A percentile compares a stretch with the other conserved stretches of the same genome.
Evolutionary conservation across 1,284 basidiomycete species (phyloP).

Genomic region (Rhodotorula sp.): DNA sequence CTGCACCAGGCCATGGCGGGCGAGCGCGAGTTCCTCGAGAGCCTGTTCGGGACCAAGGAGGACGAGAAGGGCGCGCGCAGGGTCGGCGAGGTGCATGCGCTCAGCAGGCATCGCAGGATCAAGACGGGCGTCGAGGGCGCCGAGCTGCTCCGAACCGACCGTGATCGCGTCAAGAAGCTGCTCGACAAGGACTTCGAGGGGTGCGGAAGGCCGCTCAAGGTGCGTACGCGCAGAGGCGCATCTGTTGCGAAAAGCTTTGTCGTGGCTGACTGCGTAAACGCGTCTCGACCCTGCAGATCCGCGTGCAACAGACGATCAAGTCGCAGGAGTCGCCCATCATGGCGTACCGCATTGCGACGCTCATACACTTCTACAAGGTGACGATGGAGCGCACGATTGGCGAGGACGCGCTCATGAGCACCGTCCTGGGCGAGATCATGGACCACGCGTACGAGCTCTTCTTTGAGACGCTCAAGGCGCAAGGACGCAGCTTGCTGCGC

Average conservation of each 20-base stretch:
- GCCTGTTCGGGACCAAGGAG: slow-evolving; percentile 71
- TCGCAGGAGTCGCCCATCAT: slow-evolving; percentile 90
- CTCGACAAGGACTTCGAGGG: slow-evolving; percentile 82
- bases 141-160: slow-evolving; percentile 59
- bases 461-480: slow-evolving; percentile 77
- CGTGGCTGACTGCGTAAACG: background rate
- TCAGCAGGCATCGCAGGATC: slow-evolving; percentile 10
- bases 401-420: slow-evolving; percentile 70
- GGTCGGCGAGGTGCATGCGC: slow-evolving; percentile 64
- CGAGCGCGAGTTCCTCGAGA: slow-evolving; percentile 88
- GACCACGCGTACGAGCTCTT: slow-evolving; percentile 77
- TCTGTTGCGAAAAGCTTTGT: background rate
- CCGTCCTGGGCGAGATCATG: slow-evolving; percentile 77
- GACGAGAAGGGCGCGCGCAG: slow-evolving; percentile 75
- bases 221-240: slow-evolving; percentile 46
- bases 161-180: slow-evolving; percentile 75
- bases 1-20: slow-evolving; percentile 93
- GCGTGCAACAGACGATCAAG: slow-evolving; percentile 87
- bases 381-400: slow-evolving; percentile 94
- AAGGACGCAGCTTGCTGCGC: slow-evolving; percentile 71
- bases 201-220: slow-evolving; percentile 81
- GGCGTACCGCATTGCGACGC: slow-evolving; percentile 85
- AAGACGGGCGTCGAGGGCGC: slow-evolving; percentile 45
- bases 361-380: slow-evolving; percentile 89
- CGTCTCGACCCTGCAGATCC: slow-evolving; percentile 57